Percentiles rank a stretch among this genome's conserved stretches.
phyloP scores from a whole-genome alignment of 495 filamentous ascomycete species.

The Amniculicola lignicola region DNA sequence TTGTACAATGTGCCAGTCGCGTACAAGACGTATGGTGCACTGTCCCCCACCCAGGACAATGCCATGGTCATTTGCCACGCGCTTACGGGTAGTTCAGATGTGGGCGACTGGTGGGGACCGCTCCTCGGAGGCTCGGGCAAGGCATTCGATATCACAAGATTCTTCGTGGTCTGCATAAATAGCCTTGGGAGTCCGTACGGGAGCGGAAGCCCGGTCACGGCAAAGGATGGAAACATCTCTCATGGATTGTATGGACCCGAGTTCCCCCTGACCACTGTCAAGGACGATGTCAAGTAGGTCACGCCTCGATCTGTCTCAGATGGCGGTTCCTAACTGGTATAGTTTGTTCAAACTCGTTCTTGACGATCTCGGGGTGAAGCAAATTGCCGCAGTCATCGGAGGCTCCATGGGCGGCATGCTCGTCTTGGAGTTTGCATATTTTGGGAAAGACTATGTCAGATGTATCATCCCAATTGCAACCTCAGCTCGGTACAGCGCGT shows the following conservation, averaged over 20 bases:
- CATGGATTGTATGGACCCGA: constrained; percentile 88
- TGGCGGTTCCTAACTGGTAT: constrained; percentile 8
- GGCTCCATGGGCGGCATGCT: constrained; percentile 99
- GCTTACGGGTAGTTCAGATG: constrained; percentile 91
- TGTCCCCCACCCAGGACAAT: constrained; percentile 78
- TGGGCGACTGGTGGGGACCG: constrained; percentile 97
- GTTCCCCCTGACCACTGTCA: constrained; percentile 90
- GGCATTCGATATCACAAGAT: constrained; percentile 87
- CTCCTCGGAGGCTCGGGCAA: constrained; percentile 83
- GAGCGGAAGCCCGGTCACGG: constrained; percentile 90
- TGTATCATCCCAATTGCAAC: constrained; percentile 92
- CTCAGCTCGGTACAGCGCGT: constrained; percentile 92
- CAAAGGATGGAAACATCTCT: constrained; percentile 69
- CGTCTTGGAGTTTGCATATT: constrained; percentile 93
- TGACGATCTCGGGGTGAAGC: constrained; percentile 80
- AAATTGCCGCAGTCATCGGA: constrained; percentile 85
- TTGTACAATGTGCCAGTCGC: constrained; percentile 88
- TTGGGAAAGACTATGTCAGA: constrained; percentile 89
- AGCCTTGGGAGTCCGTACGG: constrained; percentile 95
- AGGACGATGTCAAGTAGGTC: constrained; percentile 85
- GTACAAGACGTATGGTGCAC: constrained; percentile 78
- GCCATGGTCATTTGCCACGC: constrained; percentile 97
- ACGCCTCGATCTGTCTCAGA: neutral
- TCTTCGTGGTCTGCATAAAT: constrained; percentile 95
- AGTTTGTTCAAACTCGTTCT: constrained; percentile 89